Evolutionary conservation across 1,139 yeast genomes (phyloP), one percentile per base, ranked within the genome.

Genomic region (Pichia sp.): DNA sequence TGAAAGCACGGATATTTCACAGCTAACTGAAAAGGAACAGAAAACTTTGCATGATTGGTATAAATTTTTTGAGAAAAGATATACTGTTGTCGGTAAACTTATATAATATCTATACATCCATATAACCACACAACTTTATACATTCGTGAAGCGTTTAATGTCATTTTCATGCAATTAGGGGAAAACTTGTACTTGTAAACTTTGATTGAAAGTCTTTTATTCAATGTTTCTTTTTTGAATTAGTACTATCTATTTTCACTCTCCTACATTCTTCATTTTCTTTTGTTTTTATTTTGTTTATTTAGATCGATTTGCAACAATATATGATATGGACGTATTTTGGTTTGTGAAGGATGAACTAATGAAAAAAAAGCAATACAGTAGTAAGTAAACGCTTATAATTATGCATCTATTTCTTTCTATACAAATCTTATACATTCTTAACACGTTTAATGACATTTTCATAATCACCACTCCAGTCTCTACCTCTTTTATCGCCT

Each of bases 391-490:
- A 22, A 22, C 25, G 3, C 25, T 22, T 22, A 22, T 22, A 22
- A 22, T 22, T 22, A 22, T 22, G 25, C 25, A 22, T 29, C 5
- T 29, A 33, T 14, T 16, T 33, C 18, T 25, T n/a, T 28, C 16
- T 16, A 29, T 29, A 44, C 28, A 19, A 33, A 13, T 10, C 18
- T 16, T 33, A 29, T 30, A 44, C 28, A 19, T 44, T 27, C 19
- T 42, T 43, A 3, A 55, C 45, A 41, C 61, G 54, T 60, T 81
- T 82, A 29, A 71, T 63, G 33, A 71, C 66, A 45, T 69, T 66
- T 1, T 67, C 68, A 16, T 75, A 58, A 60, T 84, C 88, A 30
- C 70, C 77, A 5, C 81, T 70, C 93, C 93, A 86, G 4, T 81
- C 82, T 42, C 71, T 61, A 4, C 81, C 66, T 65, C 93, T 76